Conservation (phyloP, 805 yeast genomes). For the Monosporozyma solicola region DNA sequence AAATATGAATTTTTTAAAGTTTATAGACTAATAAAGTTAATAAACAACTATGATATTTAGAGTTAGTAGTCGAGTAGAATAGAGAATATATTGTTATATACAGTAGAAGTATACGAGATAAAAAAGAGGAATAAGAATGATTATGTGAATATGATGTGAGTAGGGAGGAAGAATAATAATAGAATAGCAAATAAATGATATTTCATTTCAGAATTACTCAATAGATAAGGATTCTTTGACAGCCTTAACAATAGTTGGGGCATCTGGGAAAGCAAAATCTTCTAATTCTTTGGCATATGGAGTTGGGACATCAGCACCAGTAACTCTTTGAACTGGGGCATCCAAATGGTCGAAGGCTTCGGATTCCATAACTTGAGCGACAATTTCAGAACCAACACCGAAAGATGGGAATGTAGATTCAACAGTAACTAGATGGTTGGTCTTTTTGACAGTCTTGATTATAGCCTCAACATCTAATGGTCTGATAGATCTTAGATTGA, state of each 20-base stretch:
- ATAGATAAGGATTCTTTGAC: constrained; percentile 69
- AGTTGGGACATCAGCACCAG: constrained; percentile 99
- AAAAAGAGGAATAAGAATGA: background rate
- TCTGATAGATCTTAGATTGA: constrained; percentile 93
- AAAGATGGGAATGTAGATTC: constrained; percentile 98
- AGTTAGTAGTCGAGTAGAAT: background rate
- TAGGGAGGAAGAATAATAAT: background rate
- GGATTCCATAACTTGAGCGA: constrained; percentile 96
- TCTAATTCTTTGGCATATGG: constrained; percentile 95
- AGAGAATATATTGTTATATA: constrained; percentile 1
- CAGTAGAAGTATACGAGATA: background rate
- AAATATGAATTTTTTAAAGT: background rate
- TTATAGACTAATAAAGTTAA: background rate
- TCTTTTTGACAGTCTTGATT: constrained; percentile 84
- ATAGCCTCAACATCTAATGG: constrained; percentile 89
- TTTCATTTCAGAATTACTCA: constrained; percentile 26
- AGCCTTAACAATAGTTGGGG: constrained; percentile 81
- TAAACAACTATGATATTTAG: background rate
- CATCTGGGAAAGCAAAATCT: constrained; percentile 98
- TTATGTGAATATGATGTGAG: background rate
- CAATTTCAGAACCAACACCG: constrained; percentile 97
- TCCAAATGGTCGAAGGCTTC: constrained; percentile 97
- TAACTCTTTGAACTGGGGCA: constrained; percentile 96
- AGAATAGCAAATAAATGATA: background rate
- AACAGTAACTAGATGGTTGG: constrained; percentile 90